phyloP scores from a whole-genome alignment of 2,329 filamentous ascomycete species.

The Tolypocladium capitatum region DNA sequence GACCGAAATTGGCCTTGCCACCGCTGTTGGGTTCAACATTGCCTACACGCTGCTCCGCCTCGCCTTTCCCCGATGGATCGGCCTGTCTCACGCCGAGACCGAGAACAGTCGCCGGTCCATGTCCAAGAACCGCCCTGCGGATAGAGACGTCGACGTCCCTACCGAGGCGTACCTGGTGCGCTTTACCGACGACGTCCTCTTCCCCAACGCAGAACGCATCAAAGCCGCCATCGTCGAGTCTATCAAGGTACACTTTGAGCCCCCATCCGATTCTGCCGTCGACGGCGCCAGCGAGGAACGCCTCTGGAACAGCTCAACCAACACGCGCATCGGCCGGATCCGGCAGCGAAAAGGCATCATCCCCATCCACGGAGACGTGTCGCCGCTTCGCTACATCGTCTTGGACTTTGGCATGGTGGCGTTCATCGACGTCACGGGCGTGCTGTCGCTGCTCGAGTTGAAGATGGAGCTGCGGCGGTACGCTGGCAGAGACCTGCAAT shows the following conservation, averaged over 20 bases:
- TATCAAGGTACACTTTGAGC: conserved; percentile 25
- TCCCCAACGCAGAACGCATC: conserved; percentile 44
- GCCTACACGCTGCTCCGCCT: conserved; percentile 45
- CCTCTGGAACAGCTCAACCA: conserved; percentile 40
- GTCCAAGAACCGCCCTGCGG: conserved; percentile 6
- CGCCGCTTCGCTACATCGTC: conserved; percentile 32
- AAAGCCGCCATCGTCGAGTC: conserved; percentile 36
- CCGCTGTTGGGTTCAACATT: conserved; percentile 49
- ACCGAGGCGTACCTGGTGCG: conserved; percentile 41
- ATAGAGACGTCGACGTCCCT: conserved; percentile 17
- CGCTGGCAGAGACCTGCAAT: conserved; percentile 28
- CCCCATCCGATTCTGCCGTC: conserved; percentile 27
- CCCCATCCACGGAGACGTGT: conserved; percentile 16
- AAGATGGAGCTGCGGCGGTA: conserved; percentile 34
- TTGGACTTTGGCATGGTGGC: conserved; percentile 38
- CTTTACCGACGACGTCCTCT: conserved; percentile 45
- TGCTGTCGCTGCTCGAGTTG: conserved; percentile 34
- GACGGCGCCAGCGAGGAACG: conserved; percentile 26
- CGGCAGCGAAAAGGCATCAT: conserved; percentile 24
- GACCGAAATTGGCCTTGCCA: conserved; percentile 45
- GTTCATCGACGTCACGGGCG: conserved; percentile 39
- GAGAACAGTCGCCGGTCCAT: conserved; percentile 16
- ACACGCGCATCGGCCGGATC: conserved; percentile 31
- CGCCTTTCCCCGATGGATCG: conserved; percentile 35
- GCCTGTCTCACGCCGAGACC: conserved; percentile 15